Base-by-base conservation (phyloP, 2,329 filamentous ascomycete species). In the Myriosclerotinia duriaeana region DNA sequence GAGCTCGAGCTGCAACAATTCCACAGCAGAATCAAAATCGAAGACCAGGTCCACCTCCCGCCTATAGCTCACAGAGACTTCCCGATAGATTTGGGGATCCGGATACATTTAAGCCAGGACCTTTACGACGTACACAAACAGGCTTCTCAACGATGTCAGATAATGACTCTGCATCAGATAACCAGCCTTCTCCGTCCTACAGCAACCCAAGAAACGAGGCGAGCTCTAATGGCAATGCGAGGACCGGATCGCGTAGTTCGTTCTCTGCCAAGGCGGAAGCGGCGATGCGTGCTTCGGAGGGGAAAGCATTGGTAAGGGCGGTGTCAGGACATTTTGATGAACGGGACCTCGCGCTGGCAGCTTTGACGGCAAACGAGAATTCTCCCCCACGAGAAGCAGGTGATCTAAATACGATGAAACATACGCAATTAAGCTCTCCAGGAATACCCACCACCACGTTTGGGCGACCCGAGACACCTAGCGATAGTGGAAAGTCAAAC, bases 241-340 rank as follows among this genome's bases (percentile, higher is more conserved):
- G 56, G 15, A 64, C 44, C 7, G 67, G 67, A 30, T 42, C 64
- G 50, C 56, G 60, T 59, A 64, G 70, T 30, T 66, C 74, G 38
- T 76, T 75, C 67, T 72, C 73, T 48, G 72, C 73, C 20, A 73
- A 84, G 74, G 79, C 80, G 22, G 84, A 84, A 70, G 85, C 85
- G 5, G 79, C 88, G 73, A 87, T 88, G 82, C 82, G 85, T 48
- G 78, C 83, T 71, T 85, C 83, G 6, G 87, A 89, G 74, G 86
- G 84, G 2, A 80, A 80, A 72, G 86, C 85, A 9, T 82, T 89
- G 69, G 81, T 84, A 9, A 80, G 70, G 26, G 71, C 70, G 59
- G 67, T 71, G 14, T 71, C 70, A 12, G 60, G 60, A 11, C 30
- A 64, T 20, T 64, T 58, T 53, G 44, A 44, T 22, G 42, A 38